phyloP scores from a whole-genome alignment of 1,139 yeast genomes.

The Yamadazyma blattariae region DNA sequence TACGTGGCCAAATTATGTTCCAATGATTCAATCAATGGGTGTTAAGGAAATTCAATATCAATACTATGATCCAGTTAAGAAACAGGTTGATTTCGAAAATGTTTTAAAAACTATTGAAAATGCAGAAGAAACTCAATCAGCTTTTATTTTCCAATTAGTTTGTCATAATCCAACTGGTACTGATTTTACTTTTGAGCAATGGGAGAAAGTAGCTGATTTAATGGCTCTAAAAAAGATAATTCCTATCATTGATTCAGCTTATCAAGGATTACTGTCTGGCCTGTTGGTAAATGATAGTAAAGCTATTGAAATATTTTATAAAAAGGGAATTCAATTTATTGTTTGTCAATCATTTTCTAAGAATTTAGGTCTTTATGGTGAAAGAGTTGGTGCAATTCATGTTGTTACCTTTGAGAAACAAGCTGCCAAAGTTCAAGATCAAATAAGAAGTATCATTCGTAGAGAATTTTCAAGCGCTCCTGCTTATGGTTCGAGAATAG shows the following conservation, averaged over 20 bases:
- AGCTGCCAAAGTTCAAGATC: constrained; percentile 20
- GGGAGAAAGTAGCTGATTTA: constrained; percentile 37
- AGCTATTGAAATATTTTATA: constrained; percentile 19
- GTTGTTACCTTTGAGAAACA: constrained; percentile 23
- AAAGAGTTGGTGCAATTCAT: constrained; percentile 38
- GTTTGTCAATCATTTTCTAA: constrained; percentile 42
- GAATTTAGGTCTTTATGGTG: constrained; percentile 42
- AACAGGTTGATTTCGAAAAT: constrained; percentile 26
- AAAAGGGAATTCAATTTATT: constrained; percentile 18
- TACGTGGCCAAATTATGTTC: constrained; percentile 37
- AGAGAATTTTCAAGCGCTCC: constrained; percentile 42
- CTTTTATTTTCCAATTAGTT: constrained; percentile 75
- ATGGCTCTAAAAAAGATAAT: constrained; percentile 31
- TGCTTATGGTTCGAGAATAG: constrained; percentile 41
- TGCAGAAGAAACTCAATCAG: constrained; percentile 25
- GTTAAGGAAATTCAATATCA: constrained; percentile 21
- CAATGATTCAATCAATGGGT: constrained; percentile 31
- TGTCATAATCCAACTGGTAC: constrained; percentile 96
- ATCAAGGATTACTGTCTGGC: constrained; percentile 71
- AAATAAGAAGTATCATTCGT: constrained; percentile 28
- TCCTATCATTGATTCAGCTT: constrained; percentile 42
- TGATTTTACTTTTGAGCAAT: constrained; percentile 76
- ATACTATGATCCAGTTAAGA: constrained; percentile 26
- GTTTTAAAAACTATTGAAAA: constrained; percentile 20
- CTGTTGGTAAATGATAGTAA: constrained; percentile 23